Evolutionary conservation across 2,329 filamentous ascomycete genomes (phyloP).

Genomic region (Diaporthe destruens): DNA sequence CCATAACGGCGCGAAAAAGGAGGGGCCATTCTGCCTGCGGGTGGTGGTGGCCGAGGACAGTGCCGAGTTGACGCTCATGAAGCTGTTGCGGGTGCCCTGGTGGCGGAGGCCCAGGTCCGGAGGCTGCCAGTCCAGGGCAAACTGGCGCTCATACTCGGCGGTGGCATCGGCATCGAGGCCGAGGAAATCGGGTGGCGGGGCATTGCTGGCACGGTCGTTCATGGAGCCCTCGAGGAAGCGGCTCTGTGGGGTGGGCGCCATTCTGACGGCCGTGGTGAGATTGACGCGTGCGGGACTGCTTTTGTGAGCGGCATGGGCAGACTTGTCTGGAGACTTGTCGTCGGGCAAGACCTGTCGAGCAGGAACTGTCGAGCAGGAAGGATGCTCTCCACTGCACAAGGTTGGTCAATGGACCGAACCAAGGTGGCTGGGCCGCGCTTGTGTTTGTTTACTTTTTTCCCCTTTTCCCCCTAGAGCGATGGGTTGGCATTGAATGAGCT

Average conservation of each 20-base stretch:
- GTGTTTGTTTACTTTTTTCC: slow-evolving; percentile 12
- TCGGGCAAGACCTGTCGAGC: too few relatives aligned
- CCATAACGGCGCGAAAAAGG: slow-evolving; percentile 51
- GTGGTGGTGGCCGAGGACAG: slow-evolving; percentile 20
- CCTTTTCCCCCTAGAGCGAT: neutral
- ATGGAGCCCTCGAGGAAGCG: slow-evolving; percentile 86
- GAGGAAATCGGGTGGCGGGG: slow-evolving; percentile 77
- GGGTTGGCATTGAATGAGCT: slow-evolving; percentile 16
- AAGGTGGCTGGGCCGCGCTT: slow-evolving; percentile 10
- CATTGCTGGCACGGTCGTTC: slow-evolving; percentile 81
- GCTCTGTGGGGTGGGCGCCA: slow-evolving; percentile 52
- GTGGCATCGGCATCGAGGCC: slow-evolving; percentile 53
- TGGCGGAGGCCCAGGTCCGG: slow-evolving; percentile 33
- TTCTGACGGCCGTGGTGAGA: slow-evolving; percentile 35
- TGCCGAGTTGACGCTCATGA: slow-evolving; percentile 30
- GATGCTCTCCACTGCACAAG: neutral
- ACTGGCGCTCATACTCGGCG: slow-evolving; percentile 45
- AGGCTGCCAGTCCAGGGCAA: slow-evolving; percentile 42
- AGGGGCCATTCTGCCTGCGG: slow-evolving; percentile 20
- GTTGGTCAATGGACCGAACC: neutral
- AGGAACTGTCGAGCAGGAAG: too few relatives aligned
- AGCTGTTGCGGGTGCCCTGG: slow-evolving; percentile 25
- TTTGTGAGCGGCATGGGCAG: slow-evolving; percentile 11
- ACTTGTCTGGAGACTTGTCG: neutral
- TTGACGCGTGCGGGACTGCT: slow-evolving; percentile 24